Base-by-base conservation (phyloP, 768 basidiomycete species). In the Coprinopsis cinerea region DNA sequence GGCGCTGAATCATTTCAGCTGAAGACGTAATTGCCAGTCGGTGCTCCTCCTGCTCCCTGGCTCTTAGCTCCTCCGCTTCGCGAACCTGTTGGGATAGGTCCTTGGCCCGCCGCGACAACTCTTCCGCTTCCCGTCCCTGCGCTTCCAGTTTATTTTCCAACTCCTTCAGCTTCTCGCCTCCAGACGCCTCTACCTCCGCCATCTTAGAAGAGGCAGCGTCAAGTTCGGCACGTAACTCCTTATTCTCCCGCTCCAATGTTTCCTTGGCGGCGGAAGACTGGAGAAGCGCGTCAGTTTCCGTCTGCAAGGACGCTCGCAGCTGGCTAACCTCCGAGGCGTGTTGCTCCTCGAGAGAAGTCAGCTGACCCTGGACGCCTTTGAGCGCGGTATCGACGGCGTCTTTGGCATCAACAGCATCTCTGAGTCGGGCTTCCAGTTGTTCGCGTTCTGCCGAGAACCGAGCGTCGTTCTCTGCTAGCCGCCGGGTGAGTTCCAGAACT, bases 381-480 rank as follows among this genome's bases (percentile, higher is more conserved):
- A 47, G 22, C 23, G 28, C 25, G 2, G 26, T 17, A 4, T 18
- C 23, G 27, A 40, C 22, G 1, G 22, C n/a, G 4, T 10, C 25
- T 20, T 47, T 45, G 7, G 25, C 15, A 4, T 18, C 15, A 4
- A 45, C n/a, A 13, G 44, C 25, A 15, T 45, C 44, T 13, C 4
- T 5, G n/a, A 52, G 32, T 26, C 28, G 51, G 9, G 34, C 18
- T 20, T 23, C 25, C 2, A 52, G 37, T 18, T 13, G 6, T 13
- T 27, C 44, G 28, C 18, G 25, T 11, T 28, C 27, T 18, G 27
- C 5, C 14, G 28, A n/a, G 44, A 28, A 45, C 9, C 15, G 9
- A 4, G 25, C 35, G n/a, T 51, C 49, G 4, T 30, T 43, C 15
- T 48, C 30, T 5, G 27, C n/a, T 35, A 51, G 34, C 14, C 48